Base-by-base conservation (phyloP, 2,329 filamentous ascomycete species). In the Colletotrichum tabaci region DNA sequence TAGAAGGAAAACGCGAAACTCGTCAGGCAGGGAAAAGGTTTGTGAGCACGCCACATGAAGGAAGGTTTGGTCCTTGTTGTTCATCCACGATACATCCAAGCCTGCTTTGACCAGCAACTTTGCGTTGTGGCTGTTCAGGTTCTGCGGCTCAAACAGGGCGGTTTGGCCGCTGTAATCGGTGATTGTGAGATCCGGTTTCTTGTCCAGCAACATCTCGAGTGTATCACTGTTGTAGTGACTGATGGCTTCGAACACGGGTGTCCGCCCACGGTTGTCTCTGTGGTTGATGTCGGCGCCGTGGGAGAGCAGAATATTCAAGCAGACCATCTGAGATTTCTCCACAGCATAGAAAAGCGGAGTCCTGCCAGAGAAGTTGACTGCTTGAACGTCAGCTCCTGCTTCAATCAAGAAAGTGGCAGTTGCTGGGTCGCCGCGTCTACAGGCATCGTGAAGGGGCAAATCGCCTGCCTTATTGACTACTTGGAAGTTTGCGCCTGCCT, bases 381-480 rank as follows among this genome's bases (percentile, higher is more conserved):
- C 30, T 7, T 18, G 2, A 4, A 16, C n/a, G 3, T 52, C 2
- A 3, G 60, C 60, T 16, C 60, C 60, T 23, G 2, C 35, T n/a
- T 44, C 9, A 18, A 53, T 18, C 26, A 53, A 53, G 23, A 53
- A 30, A 16, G 3, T 30, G 3, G 8, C 50, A 30, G 2, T 30
- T 18, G 30, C 1, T 2, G 7, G 16, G 0, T 7, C 0, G 13
- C 7, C 23, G 0, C 3, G 1, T 0, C 1, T 0, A 21, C 50
- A 53, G 23, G 26, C 23, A 2, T 1, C 1, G 12, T 30, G 50
- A 12, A 53, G 50, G 15, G 8, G 50, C 16, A 23, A 35, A 0
- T 0, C 2, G 3, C 26, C 23, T 38, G 2, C 1, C 0, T 1
- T 12, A 0, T 2, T 6, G 5, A 2, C 12, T 1, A 8, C 3